A percentile compares a stretch with the other conserved stretches of the same genome.
Evolutionary conservation across 2,329 filamentous ascomycete genomes (phyloP).

Genomic region (Lasiodiplodia sp.): DNA sequence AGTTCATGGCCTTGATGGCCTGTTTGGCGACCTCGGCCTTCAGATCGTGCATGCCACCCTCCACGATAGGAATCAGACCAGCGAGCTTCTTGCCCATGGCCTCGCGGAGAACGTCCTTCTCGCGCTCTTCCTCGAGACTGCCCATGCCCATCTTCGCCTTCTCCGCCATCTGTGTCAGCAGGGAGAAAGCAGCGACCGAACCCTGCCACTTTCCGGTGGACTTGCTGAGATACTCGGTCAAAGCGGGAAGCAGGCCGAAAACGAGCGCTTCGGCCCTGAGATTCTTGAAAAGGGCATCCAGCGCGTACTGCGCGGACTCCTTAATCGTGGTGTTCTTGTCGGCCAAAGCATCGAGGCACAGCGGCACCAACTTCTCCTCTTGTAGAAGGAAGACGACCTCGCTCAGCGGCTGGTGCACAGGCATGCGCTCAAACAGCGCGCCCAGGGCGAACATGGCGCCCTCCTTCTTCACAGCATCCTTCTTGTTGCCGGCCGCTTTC

Average conservation of each 20-base stretch:
- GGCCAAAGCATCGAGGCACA: conserved; percentile 82
- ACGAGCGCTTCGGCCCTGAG: conserved; percentile 84
- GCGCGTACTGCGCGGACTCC: conserved; percentile 90
- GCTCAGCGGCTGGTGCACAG: conserved; percentile 75
- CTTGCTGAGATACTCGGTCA: conserved; percentile 79
- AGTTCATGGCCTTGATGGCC: conserved; percentile 89
- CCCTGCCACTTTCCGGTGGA: conserved; percentile 97
- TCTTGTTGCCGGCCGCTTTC: conserved; percentile 91
- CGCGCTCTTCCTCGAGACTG: conserved; percentile 81
- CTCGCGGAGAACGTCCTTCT: conserved; percentile 89
- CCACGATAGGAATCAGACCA: conserved; percentile 86
- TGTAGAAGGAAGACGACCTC: conserved; percentile 85
- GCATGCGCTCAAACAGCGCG: conserved; percentile 90
- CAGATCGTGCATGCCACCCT: conserved; percentile 94
- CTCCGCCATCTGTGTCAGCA: conserved; percentile 92
- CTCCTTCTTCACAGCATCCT: conserved; percentile 83
- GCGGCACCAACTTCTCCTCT: conserved; percentile 74
- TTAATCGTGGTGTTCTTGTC: conserved; percentile 90
- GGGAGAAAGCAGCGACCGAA: conserved; percentile 81
- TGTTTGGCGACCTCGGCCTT: conserved; percentile 87
- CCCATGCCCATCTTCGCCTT: conserved; percentile 88
- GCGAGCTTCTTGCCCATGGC: conserved; percentile 89
- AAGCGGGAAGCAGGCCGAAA: conserved; percentile 77
- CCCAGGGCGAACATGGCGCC: conserved; percentile 94
- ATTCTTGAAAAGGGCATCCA: conserved; percentile 84